Evolutionary conservation across 257 asterid species (phyloP), one percentile per base, ranked within the genome.

Genomic region (Paraleonurus japonicus): DNA sequence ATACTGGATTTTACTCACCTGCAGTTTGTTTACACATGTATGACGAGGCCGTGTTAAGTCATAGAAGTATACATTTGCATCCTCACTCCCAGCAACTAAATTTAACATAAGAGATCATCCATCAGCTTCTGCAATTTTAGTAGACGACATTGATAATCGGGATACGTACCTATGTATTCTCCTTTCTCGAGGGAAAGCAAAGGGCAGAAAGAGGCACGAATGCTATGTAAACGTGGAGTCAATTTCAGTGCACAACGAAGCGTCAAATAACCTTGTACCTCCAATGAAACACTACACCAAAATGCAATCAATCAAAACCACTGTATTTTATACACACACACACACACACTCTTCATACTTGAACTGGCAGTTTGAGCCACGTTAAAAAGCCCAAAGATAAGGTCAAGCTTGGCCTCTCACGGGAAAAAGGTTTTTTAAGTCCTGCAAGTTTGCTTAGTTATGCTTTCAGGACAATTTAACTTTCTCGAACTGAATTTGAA

Each of bases 1-100:
- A 48, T 45, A 13, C 27, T 7, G 19, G 41, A 35, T 74, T 51
- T 59, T 9, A 30, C 7, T 39, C 24, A 95, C 99, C 97, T 95
- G 98, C 72, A 95, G 84, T 83, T 92, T 95, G 92, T 95, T 95
- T 22, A 95, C 99, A 72, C 99, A 92, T 3, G 99, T 78, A 75
- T 92, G 94, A 75, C 67, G 84, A 28, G 98, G 98, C 69, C 96
- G 86, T 16, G 98, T 92, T 72, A 95, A 77, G 86, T 95, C 98
- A 15, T 92, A 92, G 87, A 95, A 95, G 82, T 89, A 95, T 60
- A 95, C 98, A 72, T 88, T 95, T 59, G 90, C 83, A 70, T 95
- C 99, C 82, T 95, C 99, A 67, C 99, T 95, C 78, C 99, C 99
- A 72, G 96, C 98, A 81, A 95, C 99, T 95, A 68, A 81, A 79